These are phyloP conservation scores for Pulveroboletus frians DNA, from an alignment of 768 basidiomycete genomes.

Conservation along the genomic window DNA sequence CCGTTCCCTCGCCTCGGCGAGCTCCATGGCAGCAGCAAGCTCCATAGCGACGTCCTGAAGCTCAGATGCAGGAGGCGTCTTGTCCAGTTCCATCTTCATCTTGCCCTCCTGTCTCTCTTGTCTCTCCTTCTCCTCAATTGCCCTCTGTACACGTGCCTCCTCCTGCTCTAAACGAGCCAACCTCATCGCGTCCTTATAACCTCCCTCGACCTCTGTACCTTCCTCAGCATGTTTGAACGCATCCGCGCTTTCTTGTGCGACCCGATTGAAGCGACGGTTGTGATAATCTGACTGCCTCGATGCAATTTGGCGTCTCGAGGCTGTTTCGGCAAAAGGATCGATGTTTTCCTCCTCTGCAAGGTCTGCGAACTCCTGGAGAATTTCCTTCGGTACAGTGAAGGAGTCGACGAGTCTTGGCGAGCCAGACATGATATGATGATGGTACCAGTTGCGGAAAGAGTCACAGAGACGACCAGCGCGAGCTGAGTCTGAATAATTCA, in stretches of 20 bases:
- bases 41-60: conserved; percentile 68
- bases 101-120: conserved; percentile 64
- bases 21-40: conserved; percentile 45
- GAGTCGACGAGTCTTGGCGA: conserved; percentile 81
- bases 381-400: conserved; percentile 88
- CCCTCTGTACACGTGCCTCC: conserved; percentile 74
- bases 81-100: conserved; percentile 85
- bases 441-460: conserved; percentile 18
- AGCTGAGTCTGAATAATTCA: conserved; percentile 31
- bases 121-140: conserved; percentile 86
- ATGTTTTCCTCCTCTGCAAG: conserved; percentile 91
- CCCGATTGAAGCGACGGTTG: conserved; percentile 81
- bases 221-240: conserved; percentile 67
- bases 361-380: conserved; percentile 89
- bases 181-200: conserved; percentile 96
- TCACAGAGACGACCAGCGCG: background rate
- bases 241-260: conserved; percentile 75
- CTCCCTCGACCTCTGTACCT: conserved; percentile 69
- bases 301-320: conserved; percentile 89
- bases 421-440: conserved; percentile 42
- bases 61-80: conserved; percentile 82
- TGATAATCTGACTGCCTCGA: conserved; percentile 94
- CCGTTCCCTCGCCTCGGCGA: conserved; percentile 35
- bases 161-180: conserved; percentile 88
- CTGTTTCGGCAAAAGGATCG: conserved; percentile 90